These are phyloP conservation scores for Eucalyptus paniculata DNA, from an alignment of 345 rosid species.

Conservation along the genomic window DNA sequence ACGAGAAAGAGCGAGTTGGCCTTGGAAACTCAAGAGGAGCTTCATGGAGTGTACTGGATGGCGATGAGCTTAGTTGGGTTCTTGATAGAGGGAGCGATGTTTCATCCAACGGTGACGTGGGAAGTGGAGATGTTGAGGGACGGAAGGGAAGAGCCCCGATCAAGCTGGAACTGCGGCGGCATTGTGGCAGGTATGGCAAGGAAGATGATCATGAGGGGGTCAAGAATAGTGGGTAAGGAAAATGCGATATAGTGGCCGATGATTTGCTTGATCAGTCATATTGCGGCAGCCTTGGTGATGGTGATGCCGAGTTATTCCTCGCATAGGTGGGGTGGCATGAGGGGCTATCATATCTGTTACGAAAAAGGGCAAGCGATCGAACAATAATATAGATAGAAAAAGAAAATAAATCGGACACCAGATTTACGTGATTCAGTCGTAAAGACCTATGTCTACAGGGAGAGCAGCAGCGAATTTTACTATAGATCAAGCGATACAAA, in stretches of 20 bases:
- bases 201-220: background rate
- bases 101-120: rapidly evolving
- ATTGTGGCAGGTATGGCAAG: background rate
- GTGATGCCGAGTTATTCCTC: background rate
- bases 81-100: background rate
- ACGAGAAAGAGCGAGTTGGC: background rate
- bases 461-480: too few relatives aligned
- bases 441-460: rapidly evolving
- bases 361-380: too few relatives aligned
- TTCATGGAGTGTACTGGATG: background rate
- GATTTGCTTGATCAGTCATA: background rate
- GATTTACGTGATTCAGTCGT: too few relatives aligned
- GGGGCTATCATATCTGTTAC: background rate
- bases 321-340: too few relatives aligned
- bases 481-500: too few relatives aligned
- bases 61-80: background rate
- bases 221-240: background rate
- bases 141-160: background rate
- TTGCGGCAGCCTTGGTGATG: background rate
- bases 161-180: rapidly evolving
- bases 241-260: background rate
- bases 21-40: background rate
- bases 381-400: too few relatives aligned
- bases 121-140: background rate
- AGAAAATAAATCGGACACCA: too few relatives aligned